phyloP scores from a whole-genome alignment of 169 alveolate genomes.

The Plasmodium berghei region DNA sequence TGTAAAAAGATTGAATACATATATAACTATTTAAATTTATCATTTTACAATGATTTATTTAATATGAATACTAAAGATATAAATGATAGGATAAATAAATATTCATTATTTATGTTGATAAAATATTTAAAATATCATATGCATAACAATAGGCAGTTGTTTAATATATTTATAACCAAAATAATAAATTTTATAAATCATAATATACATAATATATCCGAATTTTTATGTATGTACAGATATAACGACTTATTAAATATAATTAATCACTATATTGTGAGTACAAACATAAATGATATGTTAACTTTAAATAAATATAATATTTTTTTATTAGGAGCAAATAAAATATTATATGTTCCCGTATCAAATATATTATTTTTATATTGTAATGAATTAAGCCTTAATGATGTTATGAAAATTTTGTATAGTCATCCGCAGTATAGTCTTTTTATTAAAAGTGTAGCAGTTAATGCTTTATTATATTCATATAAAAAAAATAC shows the following conservation, averaged over 20 bases:
- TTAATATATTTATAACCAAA: constrained; percentile 18
- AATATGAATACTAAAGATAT: constrained; percentile 32
- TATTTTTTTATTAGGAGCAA: constrained; percentile 23
- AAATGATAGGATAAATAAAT: constrained; percentile 23
- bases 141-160: constrained; percentile 24
- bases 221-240: constrained; percentile 46
- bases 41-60: constrained; percentile 35
- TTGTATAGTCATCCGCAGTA: constrained; percentile 69
- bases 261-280: constrained; percentile 38
- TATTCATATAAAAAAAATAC: constrained; percentile 55
- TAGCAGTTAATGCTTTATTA: constrained; percentile 46
- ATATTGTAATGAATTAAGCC: constrained; percentile 43
- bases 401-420: constrained; percentile 46
- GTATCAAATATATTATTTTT: constrained; percentile 52
- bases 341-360: constrained; percentile 46
- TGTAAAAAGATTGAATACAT: constrained; percentile 67
- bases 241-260: constrained; percentile 29
- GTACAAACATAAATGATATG: constrained; percentile 35
- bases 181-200: constrained; percentile 35
- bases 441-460: constrained; percentile 31
- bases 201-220: constrained; percentile 18
- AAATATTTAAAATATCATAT: constrained; percentile 49
- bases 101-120: constrained; percentile 26
- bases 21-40: constrained; percentile 40
- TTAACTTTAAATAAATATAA: constrained; percentile 60